These are phyloP conservation scores for Tremellales sp. DNA, from an alignment of 1,284 basidiomycete species.

Conservation along the genomic window DNA sequence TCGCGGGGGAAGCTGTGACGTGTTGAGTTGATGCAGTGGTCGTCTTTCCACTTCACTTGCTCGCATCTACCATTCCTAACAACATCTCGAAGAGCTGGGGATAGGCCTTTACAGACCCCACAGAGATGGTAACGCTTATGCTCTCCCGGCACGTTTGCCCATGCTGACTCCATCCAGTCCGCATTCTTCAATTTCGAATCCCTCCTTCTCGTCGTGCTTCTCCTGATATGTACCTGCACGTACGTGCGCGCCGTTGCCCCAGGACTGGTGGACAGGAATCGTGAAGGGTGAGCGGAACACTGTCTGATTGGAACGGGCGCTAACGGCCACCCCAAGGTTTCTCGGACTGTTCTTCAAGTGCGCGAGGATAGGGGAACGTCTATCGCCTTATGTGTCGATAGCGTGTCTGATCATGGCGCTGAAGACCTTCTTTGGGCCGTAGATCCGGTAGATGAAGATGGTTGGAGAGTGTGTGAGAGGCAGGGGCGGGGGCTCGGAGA, in stretches of 20 bases:
- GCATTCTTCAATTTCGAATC: slow-evolving; percentile 98
- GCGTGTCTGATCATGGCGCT: slow-evolving; percentile 77
- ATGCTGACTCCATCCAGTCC: too few relatives aligned
- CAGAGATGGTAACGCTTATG: too few relatives aligned
- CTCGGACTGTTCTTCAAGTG: slow-evolving; percentile 89
- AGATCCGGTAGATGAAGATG: too few relatives aligned
- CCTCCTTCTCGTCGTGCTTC: slow-evolving; percentile 83
- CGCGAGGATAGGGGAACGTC: slow-evolving; percentile 80
- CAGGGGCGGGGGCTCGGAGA: too few relatives aligned
- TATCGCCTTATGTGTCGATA: slow-evolving; percentile 76
- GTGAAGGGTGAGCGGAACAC: slow-evolving; percentile 69
- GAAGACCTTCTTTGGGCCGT: slow-evolving; percentile 55
- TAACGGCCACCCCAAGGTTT: slow-evolving; percentile 57
- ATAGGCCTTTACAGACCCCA: too few relatives aligned
- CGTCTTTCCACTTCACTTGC: too few relatives aligned
- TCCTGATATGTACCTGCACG: slow-evolving; percentile 95
- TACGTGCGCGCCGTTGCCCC: slow-evolving; percentile 89
- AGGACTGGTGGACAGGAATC: slow-evolving; percentile 85
- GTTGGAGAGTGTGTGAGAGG: too few relatives aligned
- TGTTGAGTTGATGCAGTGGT: too few relatives aligned
- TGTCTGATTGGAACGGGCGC: slow-evolving; percentile 1
- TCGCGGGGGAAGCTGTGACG: too few relatives aligned
- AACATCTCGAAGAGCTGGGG: too few relatives aligned
- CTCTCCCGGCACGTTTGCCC: too few relatives aligned
- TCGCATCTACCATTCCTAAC: too few relatives aligned